A percentile compares a stretch with the other conserved stretches of the same genome.
Evolutionary conservation across 208 protist genomes (phyloP).

Genomic region (Wallacemonas sp.): DNA sequence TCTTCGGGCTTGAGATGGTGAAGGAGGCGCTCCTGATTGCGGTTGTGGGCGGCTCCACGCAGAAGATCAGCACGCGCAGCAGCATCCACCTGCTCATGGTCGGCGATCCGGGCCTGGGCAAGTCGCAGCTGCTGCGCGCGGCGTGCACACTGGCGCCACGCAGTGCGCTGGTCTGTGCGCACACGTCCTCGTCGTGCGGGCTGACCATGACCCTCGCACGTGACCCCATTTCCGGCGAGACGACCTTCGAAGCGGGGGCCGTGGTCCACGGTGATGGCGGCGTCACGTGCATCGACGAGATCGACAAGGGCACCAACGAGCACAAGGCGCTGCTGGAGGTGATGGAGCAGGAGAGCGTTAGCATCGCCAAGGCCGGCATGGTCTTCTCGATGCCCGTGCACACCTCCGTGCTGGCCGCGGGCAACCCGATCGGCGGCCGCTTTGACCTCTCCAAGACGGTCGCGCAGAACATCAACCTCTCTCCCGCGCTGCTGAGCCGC

Average conservation of each 20-base stretch:
- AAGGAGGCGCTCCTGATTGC: constrained; percentile 96
- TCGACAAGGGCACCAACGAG: constrained; percentile 97
- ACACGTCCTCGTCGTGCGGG: constrained; percentile 96
- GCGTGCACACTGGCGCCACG: constrained; percentile 92
- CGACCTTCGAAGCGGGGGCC: constrained; percentile 97
- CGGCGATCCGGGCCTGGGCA: constrained; percentile 97
- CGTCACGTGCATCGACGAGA: constrained; percentile 99
- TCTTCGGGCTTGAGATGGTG: constrained; percentile 97
- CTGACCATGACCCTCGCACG: constrained; percentile 97
- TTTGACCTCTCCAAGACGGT: constrained; percentile 95
- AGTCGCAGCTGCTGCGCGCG: constrained; percentile 95
- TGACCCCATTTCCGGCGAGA: constrained; percentile 88
- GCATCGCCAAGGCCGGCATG: constrained; percentile 98
- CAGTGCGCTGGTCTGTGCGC: constrained; percentile 99
- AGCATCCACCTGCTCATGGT: constrained; percentile 97
- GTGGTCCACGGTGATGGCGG: constrained; percentile 98
- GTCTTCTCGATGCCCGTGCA: constrained; percentile 97
- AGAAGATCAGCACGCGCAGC: constrained; percentile 56
- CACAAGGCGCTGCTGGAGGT: constrained; percentile 99
- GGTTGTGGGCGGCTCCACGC: constrained; percentile 93
- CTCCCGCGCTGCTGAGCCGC: constrained; percentile 95
- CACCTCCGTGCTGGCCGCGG: constrained; percentile 97
- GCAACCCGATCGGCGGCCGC: constrained; percentile 96
- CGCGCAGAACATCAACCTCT: constrained; percentile 96
- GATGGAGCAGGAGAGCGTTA: constrained; percentile 99